Evolutionary conservation across 495 filamentous ascomycete species (phyloP), one percentile per base, ranked within the genome.

Genomic region (Penicillium alfredii): DNA sequence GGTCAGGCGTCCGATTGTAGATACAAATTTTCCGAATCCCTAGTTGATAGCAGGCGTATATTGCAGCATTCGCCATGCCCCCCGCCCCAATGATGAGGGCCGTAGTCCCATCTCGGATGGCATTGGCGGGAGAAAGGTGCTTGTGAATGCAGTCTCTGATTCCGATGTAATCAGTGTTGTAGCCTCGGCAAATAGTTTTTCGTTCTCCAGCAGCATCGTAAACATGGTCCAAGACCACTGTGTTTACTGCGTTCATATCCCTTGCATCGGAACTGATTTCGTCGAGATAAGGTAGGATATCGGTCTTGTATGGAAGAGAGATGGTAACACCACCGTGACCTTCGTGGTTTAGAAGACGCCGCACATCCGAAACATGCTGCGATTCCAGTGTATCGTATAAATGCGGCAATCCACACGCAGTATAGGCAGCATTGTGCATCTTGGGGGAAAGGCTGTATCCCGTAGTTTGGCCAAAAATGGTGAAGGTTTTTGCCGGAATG

Each of bases 111-210:
- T 65, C 62, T 37, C 68, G 72, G 6, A 70, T 47, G 0, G 40
- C 44, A 14, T 68, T 63, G 0, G 63, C 58, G 11, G 65, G 55
- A 4, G 53, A 45, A 6, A 76, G 56, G 51, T 82, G 80, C 35
- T 73, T 66, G 24, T 75, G 55, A 42, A 84, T 78, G 16, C 75
- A 72, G 42, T 80, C 71, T 11, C 74, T 68, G 24, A 84, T 72
- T 9, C 80, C 81, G 28, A 81, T 72, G 13, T 75, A 74, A 50
- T 86, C 80, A 4, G 80, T 83, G 57, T 85, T 84, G 30, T 38
- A 78, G 66, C 33, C 80, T 71, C 40, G 71, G 53, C 42, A 71
- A 66, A 30, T 55, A 31, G 27, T 63, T 49, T 4, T 55, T 53
- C 10, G 32, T 10, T 26, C 23, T 4, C 68, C 66, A 13, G 49